Base-by-base conservation (phyloP, 495 filamentous ascomycete species). In the Penicillium soppii region DNA sequence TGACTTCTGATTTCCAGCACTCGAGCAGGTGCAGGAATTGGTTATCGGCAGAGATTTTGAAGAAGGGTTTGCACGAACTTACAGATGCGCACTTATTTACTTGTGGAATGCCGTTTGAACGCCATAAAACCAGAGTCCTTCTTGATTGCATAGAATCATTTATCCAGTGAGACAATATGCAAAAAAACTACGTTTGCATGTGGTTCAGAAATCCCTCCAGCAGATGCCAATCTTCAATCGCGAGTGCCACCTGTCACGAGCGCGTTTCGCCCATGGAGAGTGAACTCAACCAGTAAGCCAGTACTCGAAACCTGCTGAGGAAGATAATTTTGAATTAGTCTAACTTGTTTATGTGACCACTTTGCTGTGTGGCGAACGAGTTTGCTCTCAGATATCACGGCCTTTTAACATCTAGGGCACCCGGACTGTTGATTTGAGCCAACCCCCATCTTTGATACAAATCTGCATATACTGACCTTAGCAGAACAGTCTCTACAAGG, bases 131-230 rank as follows among this genome's bases (percentile, higher is more conserved):
- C n/a, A n/a, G 40, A 69, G 3, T 63, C 61, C 15, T 65, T 65
- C 10, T 61, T 54, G 19, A 76, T 70, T 5, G 48, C 52, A 42
- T 55, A 23, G 49, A 75, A 75, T 20, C 23, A 50, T 5, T 40
- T 39, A 2, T 54, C 63, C 1, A 58, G 67, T 29, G 58, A 50
- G 57, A 74, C 67, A 4, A 76, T 48, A 43, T 78, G 74, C 30
- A 94, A 79, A 35, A 95, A 77, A 21, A 92, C 72, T 29, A 94
- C 77, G 61, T 95, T 83, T 38, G 91, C 90, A 13, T 91, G 90
- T 47, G 86, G 88, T 74, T 94, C 90, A 32, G 91, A 91, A 2
- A 95, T 72, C 2, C 83, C 88, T 27, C 90, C 61, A 12, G 86
- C 87, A 63, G 92, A 90, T 5, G 87, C 80, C 54, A 87, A 79